Conservation (phyloP, 768 basidiomycete species). For the Psilocybe subaeruginosa region DNA sequence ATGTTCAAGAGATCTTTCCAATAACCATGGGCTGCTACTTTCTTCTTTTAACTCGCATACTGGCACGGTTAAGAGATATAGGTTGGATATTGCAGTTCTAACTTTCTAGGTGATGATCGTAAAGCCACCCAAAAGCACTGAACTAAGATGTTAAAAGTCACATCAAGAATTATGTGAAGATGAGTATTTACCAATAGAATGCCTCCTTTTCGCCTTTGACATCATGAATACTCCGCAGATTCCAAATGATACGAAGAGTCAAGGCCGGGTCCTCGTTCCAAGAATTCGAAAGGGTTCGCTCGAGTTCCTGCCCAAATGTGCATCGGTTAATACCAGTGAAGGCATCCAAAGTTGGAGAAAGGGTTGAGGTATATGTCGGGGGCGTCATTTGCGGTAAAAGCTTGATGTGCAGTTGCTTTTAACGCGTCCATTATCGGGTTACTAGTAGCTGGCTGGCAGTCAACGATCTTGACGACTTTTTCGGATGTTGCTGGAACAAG, state of each 20-base stretch:
- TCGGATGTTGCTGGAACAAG: conserved; percentile 40
- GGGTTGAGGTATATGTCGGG: conserved; percentile 55
- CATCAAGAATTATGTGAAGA: neutral
- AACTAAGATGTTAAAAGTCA: conserved; percentile 16
- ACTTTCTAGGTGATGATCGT: conserved; percentile 60
- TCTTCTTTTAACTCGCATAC: conserved; percentile 41
- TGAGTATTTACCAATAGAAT: conserved; percentile 53
- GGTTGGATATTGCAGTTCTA: conserved; percentile 62
- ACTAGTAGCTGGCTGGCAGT: neutral
- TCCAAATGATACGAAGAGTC: conserved; percentile 73
- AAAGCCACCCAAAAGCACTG: conserved; percentile 68
- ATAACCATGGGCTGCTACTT: conserved; percentile 58
- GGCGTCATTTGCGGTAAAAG: conserved; percentile 52
- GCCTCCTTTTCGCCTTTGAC: conserved; percentile 62
- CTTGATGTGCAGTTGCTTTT: conserved; percentile 39
- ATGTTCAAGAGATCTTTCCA: conserved; percentile 81
- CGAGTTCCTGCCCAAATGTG: conserved; percentile 24
- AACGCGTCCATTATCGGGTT: conserved; percentile 65
- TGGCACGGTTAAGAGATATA: conserved; percentile 54
- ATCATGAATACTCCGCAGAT: conserved; percentile 68
- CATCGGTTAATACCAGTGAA: conserved; percentile 46
- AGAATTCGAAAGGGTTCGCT: conserved; percentile 43
- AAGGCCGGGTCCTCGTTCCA: conserved; percentile 61
- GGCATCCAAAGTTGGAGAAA: conserved; percentile 56
- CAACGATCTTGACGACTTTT: neutral